Base-by-base conservation (phyloP, 345 rosid species). In the Pistacia integerrima region DNA sequence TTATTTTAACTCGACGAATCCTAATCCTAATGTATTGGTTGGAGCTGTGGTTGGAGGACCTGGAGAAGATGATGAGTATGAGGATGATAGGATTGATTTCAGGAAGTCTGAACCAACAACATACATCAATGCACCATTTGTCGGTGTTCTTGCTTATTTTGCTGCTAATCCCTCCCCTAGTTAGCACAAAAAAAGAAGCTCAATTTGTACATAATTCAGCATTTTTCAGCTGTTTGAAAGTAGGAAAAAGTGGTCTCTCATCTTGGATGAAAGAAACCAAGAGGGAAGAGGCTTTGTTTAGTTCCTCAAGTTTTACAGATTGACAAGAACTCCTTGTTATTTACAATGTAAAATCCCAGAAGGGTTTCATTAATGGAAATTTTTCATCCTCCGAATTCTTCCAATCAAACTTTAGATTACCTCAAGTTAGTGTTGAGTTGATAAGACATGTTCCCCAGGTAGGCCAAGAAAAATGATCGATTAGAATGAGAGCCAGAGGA, bases 41-140 rank as follows among this genome's bases (percentile, higher is more conserved):
- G 99, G 98, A 60, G 99, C 99, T 1, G 75, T 96, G 6, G 99
- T 92, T 4, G 99, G 99, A 48, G 98, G 99, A 2, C 99, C 99
- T 0, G 87, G 85, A 1, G 87, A 88, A 62, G 98, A 92, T 52
- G 99, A 96, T 70, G 74, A 28, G 0, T 96, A 86, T 58, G 88
- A 73, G 0, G 99, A 96, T 72, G 84, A 85, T 48, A 81, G 99
- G 67, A 86, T 66, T 1, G 95, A 96, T 82, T 96, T 84, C 70
- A 83, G 83, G 87, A 92, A 88, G 83, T 86, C 98, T 1, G 99
- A 96, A 83, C 98, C 98, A 1, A 91, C 99, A 0, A 96, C 99
- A 4, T 93, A 96, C 62, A 96, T 96, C 60, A 96, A 93, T 76
- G 99, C 99, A 35, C 97, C 99, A 11, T 92, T 93, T 73, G 98